These are phyloP conservation scores for Colletotrichum cordylinicola DNA, from an alignment of 2,329 filamentous ascomycete species.

Conservation along the genomic window DNA sequence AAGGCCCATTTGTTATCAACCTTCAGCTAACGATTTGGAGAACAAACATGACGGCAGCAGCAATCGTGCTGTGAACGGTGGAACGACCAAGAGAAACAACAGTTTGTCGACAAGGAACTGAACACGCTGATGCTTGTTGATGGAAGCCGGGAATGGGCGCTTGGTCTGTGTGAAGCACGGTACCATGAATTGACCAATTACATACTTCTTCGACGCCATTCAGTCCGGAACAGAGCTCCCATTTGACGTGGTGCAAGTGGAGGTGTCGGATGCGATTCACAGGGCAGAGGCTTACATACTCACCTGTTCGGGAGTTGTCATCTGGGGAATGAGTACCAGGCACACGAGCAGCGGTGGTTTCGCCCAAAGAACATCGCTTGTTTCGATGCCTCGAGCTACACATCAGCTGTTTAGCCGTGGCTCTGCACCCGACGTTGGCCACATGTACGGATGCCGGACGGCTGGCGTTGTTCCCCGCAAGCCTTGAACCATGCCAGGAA, in stretches of 20 bases:
- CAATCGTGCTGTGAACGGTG: background rate
- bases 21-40: background rate
- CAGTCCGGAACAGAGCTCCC: background rate
- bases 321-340: background rate
- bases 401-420: background rate
- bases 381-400: background rate
- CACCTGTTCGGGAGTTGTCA: background rate
- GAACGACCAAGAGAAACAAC: background rate
- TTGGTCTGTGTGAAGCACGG: background rate
- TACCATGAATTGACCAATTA: constrained; percentile 4
- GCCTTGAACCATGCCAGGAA: background rate
- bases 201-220: background rate
- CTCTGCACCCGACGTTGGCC: background rate
- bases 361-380: background rate
- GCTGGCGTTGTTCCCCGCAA: background rate
- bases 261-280: constrained; percentile 1
- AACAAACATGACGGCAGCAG: background rate
- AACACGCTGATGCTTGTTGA: background rate
- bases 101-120: background rate
- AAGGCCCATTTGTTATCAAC: background rate
- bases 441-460: background rate
- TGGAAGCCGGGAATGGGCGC: background rate
- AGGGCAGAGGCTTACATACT: background rate
- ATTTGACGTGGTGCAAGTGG: constrained; percentile 1
- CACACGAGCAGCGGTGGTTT: background rate